phyloP scores from a whole-genome alignment of 2,329 filamentous ascomycete species.

The Fusarium zealandicum region DNA sequence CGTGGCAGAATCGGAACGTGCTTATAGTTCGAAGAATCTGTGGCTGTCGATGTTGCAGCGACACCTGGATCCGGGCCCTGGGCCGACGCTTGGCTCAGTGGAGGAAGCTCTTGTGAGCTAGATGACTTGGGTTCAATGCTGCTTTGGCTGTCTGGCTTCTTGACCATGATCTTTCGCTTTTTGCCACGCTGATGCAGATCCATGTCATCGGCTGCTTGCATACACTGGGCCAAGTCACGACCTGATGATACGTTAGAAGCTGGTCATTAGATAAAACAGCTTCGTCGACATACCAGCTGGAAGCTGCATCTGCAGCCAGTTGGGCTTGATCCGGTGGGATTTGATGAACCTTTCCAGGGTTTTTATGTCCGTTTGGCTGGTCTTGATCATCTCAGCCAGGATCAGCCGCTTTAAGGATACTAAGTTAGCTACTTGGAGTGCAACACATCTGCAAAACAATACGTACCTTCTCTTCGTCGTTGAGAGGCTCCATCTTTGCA shows the following conservation, averaged over 20 bases:
- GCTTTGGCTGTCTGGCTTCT: constrained; percentile 45
- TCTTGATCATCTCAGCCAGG: constrained; percentile 65
- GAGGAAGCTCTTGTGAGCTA: constrained; percentile 5
- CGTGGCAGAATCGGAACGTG: constrained; percentile 38
- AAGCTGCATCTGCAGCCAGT: constrained; percentile 58
- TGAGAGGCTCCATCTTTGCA: constrained; percentile 47
- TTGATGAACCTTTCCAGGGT: constrained; percentile 57
- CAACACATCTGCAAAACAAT: too few species aligned
- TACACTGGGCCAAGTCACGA: constrained; percentile 57
- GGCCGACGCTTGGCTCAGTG: neutral
- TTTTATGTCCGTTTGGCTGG: constrained; percentile 57
- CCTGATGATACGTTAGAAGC: constrained; percentile 43
- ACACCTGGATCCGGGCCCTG: neutral
- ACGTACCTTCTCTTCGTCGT: constrained; percentile 60
- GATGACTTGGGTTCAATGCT: constrained; percentile 9
- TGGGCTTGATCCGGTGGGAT: constrained; percentile 49
- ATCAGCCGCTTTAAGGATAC: constrained; percentile 58
- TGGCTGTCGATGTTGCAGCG: too few species aligned
- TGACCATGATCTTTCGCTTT: constrained; percentile 44
- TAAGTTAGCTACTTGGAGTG: neutral
- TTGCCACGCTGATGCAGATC: constrained; percentile 42
- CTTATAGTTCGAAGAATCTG: neutral
- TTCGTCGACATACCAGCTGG: constrained; percentile 50
- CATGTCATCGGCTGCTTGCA: constrained; percentile 51
- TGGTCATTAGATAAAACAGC: neutral